Percentiles rank a stretch among this genome's conserved stretches.
Evolutionary conservation across 495 filamentous ascomycete genomes (phyloP).

Genomic region (Lepidopterella palustris): DNA sequence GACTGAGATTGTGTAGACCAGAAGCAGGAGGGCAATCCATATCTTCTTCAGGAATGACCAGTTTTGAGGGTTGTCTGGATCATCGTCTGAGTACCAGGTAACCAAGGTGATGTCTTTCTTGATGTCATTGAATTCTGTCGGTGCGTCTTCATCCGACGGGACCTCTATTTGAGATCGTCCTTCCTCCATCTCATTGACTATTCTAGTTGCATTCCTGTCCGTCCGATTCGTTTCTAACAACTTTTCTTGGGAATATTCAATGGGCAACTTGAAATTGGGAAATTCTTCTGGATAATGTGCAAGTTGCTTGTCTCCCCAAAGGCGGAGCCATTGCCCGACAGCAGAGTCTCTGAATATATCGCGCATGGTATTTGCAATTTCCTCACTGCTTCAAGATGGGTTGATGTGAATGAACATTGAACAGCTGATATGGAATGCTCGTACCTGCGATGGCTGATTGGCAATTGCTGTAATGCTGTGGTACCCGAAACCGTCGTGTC

Average conservation of each 20-base stretch:
- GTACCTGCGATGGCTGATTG: no score
- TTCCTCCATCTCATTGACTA: no score
- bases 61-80: conserved; percentile 49
- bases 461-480: no score
- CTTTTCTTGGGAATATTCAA: background rate
- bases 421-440: no score
- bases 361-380: background rate
- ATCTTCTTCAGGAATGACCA: conserved; percentile 40
- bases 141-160: background rate
- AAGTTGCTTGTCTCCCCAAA: background rate
- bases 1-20: conserved; percentile 27
- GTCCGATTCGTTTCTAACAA: background rate
- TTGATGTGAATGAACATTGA: no score
- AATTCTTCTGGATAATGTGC: background rate
- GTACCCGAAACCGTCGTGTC: no score
- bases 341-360: background rate
- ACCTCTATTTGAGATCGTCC: background rate
- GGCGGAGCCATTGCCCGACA: background rate
- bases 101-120: conserved; percentile 34
- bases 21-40: conserved; percentile 2
- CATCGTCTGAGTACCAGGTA: conserved; percentile 49
- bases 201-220: no score
- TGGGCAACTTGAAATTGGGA: background rate
- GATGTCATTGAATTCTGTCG: background rate
- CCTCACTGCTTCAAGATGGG: no score